Conservation (phyloP, 768 basidiomycete species). For the Boletus sensibilis region DNA sequence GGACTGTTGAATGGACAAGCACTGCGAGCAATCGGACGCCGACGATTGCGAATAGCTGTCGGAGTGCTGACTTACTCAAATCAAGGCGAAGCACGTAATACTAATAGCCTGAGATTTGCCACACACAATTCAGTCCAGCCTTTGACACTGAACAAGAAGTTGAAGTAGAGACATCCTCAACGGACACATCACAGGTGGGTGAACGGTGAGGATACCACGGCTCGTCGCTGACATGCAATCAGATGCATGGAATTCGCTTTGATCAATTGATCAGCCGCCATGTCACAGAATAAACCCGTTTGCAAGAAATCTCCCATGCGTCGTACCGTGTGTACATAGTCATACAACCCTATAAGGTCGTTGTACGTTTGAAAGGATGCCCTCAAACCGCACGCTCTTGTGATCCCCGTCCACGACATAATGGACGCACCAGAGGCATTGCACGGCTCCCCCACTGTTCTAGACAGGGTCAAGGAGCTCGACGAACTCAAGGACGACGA, state of each 20-base stretch:
- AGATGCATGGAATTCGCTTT: neutral
- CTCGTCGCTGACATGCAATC: neutral
- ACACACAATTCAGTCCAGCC: neutral
- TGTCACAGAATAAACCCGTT: neutral
- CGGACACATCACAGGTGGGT: neutral
- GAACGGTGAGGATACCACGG: neutral
- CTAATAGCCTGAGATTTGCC: neutral
- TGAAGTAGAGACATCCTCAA: neutral
- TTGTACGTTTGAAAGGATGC: neutral
- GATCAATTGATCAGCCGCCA: neutral
- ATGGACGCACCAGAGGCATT: conserved; percentile 7
- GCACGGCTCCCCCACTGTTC: neutral
- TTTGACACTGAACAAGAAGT: neutral
- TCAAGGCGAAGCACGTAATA: neutral
- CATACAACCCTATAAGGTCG: neutral
- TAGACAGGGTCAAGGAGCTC: conserved; percentile 6
- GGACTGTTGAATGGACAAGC: neutral
- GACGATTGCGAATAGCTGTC: neutral
- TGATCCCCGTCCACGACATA: neutral
- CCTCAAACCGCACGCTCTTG: neutral
- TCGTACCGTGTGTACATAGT: neutral
- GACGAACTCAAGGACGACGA: conserved; percentile 1
- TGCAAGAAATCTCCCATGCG: neutral
- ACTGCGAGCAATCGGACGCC: neutral
- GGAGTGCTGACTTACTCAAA: neutral